A percentile compares a stretch with the other conserved stretches of the same genome.
Evolutionary conservation across 2,329 filamentous ascomycete species (phyloP).

Genomic region (Neofusicoccum sp.): DNA sequence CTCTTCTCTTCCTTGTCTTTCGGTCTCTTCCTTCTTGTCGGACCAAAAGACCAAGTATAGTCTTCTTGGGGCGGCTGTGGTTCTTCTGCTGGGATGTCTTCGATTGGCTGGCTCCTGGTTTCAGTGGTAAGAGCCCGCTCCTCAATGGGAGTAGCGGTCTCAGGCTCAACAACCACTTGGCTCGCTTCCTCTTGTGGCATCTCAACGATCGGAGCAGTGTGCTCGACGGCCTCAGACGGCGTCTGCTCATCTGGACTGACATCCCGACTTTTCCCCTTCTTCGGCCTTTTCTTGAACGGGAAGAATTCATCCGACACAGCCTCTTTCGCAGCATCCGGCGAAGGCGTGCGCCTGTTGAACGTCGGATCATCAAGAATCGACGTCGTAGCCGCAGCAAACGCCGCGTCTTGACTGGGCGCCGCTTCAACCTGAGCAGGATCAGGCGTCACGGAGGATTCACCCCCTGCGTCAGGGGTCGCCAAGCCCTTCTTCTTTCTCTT

Average conservation of each 20-base stretch:
- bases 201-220: not conserved
- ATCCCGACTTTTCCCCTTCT: constrained; percentile 29
- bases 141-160: not conserved
- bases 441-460: not conserved
- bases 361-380: constrained; percentile 38
- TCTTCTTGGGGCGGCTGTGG: not conserved
- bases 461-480: not conserved
- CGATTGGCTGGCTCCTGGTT: not conserved
- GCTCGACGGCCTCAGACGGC: not conserved
- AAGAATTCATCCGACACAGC: constrained; percentile 29
- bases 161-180: not conserved
- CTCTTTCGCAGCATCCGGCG: constrained; percentile 20
- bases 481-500: constrained; percentile 27
- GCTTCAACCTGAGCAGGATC: constrained; percentile 27
- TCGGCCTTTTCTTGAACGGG: constrained; percentile 26
- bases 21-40: not conserved
- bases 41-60: not conserved
- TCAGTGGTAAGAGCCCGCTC: not conserved
- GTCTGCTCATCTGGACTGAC: not conserved
- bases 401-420: not conserved
- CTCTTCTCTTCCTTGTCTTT: constrained; percentile 30
- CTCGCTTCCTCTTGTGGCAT: not conserved
- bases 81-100: not conserved
- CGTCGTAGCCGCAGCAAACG: constrained; percentile 36
- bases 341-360: constrained; percentile 24